Evolutionary conservation across 805 yeast genomes (phyloP).

Genomic region (Saccharomycopsis selenospora): DNA sequence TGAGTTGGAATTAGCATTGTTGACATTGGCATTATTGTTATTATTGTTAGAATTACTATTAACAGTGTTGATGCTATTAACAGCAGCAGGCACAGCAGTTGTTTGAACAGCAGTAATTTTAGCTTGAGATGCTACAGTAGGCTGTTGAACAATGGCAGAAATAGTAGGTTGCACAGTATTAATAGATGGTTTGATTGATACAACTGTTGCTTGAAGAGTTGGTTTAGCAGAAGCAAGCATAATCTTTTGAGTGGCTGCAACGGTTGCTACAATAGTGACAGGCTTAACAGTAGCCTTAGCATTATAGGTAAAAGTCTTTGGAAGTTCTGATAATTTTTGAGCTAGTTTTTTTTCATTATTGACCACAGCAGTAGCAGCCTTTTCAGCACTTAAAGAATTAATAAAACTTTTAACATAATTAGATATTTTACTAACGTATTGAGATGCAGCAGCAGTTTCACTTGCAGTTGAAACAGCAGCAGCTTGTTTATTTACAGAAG

Average conservation of each 20-base stretch:
- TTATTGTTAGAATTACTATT: neutral
- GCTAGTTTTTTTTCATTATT: constrained; percentile 1
- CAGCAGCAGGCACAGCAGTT: neutral
- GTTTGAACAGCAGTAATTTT: no score
- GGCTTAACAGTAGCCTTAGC: neutral
- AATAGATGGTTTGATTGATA: no score
- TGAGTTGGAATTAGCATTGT: neutral
- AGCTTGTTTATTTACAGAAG: no score
- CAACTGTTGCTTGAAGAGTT: no score
- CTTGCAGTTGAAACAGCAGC: neutral
- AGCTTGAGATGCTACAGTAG: no score
- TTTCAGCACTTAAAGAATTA: neutral
- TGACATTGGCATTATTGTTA: neutral
- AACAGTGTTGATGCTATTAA: neutral
- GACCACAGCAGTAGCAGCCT: neutral
- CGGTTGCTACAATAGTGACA: neutral
- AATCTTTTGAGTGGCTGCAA: neutral
- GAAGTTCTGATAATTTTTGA: constrained; percentile 4
- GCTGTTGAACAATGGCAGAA: no score
- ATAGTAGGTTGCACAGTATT: no score
- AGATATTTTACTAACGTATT: neutral
- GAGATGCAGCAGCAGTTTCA: neutral
- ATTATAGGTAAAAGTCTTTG: constrained; percentile 6
- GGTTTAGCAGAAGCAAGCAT: no score
- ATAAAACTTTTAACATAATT: neutral